Evolutionary conservation across 2,329 filamentous ascomycete species (phyloP), one percentile per base, ranked within the genome.

Genomic region (Paramyrothecium sp.): DNA sequence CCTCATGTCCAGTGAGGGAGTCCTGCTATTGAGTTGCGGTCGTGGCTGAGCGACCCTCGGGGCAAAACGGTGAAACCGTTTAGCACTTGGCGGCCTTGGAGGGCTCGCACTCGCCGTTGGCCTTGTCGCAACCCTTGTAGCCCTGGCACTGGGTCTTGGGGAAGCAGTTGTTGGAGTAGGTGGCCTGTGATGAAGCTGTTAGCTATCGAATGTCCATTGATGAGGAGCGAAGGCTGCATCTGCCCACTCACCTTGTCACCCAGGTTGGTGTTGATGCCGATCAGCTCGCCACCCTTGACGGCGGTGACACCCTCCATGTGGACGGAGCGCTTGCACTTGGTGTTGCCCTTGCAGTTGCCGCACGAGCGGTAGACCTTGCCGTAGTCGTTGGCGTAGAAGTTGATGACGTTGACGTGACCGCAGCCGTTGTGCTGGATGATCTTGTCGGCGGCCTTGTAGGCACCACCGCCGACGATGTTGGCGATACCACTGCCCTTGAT

Each of bases 381-480:
- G 58, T 81, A 80, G 66, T 79, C 73, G 5, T 75, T 69, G 58
- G 73, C 76, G 54, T 76, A 77, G 67, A 75, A 74, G 60, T 76
- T 74, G 60, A 73, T 61, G 33, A 73, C 70, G 55, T 71, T 71
- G 19, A 79, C 74, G 8, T 73, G 78, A 1, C 77, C 77, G 53
- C 75, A 73, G 7, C 78, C 78, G 53, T 81, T 79, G 63, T 79
- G 77, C 65, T 81, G 78, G 50, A 80, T 68, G 16, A 80, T 64
- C 69, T 81, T 81, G 61, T 81, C 78, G 0, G 61, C 54, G 3
- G 77, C 78, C 23, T 76, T 68, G 51, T 73, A 75, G 0, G 78
- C 78, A 47, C 78, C 78, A n/a, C 78, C 78, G 7, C 75, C 76
- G 22, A 71, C 73, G 52, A 79, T 76, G 61, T 71, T 72, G 46